Conservation (phyloP, 441 rosid genomes). For the Erodium texanum region DNA sequence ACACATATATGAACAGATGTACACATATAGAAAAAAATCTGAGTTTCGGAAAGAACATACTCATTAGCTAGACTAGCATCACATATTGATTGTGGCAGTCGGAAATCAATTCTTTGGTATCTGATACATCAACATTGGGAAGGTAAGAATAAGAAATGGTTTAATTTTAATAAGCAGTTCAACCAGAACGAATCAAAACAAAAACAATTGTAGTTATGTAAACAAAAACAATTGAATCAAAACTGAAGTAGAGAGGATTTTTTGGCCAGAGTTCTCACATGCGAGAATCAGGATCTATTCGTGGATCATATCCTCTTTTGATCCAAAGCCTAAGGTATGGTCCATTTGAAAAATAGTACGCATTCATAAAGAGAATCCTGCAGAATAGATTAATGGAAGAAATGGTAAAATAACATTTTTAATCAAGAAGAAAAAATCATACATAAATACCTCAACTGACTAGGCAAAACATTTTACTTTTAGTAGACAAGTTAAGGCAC, state of each 20-base stretch:
- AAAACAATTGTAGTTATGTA: neutral
- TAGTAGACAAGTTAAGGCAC: conserved; percentile 11
- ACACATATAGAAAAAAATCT: neutral
- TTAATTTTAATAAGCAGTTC: neutral
- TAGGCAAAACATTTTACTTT: conserved; percentile 14
- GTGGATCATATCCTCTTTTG: conserved; percentile 96
- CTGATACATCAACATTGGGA: conserved; percentile 32
- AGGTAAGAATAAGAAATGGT: conserved; percentile 9
- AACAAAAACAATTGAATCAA: neutral
- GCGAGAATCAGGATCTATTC: conserved; percentile 84
- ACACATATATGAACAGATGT: neutral
- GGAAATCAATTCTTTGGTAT: conserved; percentile 90
- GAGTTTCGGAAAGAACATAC: conserved; percentile 34
- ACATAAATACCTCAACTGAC: neutral
- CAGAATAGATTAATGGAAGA: conserved; percentile 20
- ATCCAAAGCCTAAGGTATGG: conserved; percentile 94
- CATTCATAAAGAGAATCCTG: conserved; percentile 78
- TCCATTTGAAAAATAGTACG: conserved; percentile 86
- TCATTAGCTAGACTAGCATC: conserved; percentile 42
- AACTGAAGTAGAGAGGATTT: neutral
- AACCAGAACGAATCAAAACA: too few relatives aligned
- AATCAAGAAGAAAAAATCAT: neutral
- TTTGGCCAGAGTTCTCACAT: conserved; percentile 43
- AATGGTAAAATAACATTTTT: conserved; percentile 5
- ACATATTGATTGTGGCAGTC: conserved; percentile 69